Evolutionary conservation across 73 alveolate species (phyloP), one percentile per base, ranked within the genome.

Genomic region (Paramecium octaurelia): DNA sequence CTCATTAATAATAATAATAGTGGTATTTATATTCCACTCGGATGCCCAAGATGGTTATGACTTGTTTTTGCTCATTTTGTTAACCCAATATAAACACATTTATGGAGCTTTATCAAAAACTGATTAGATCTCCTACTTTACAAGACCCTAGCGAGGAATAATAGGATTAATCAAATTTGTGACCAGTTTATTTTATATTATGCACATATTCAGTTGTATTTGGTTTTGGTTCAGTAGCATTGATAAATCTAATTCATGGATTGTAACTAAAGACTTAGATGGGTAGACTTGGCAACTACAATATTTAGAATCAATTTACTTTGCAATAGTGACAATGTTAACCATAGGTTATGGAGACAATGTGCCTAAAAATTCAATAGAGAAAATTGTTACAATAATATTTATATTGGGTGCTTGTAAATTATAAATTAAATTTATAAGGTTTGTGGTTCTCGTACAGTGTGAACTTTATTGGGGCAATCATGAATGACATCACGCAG

Each of bases 341-440:
- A 80, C 91, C 0, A 80, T 80, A 9, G 91, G 91, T 8, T 80
- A 80, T 46, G 91, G 91, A 44, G 91, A 80, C 48, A 80, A 80
- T 48, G 70, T 80, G 2, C 91, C 91, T 6, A 24, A 43, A 20
- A 80, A 40, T 48, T 31, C 64, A n/a, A 48, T 27, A 43, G 91
- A 80, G 31, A 80, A 80, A 27, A 80, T 80, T 11, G 44, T 80
- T 44, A 80, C 91, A 42, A 44, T 42, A 23, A 42, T 80, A 18
- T 80, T 80, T 46, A 80, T 80, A 9, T 24, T 80, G 57, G 36
- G 46, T 48, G 70, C 91, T 44, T 80, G 91, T 42, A 46, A 40
- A 18, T 54, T 18, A 48, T 40, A 0, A 64, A 60, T 3, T 12
- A 27, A 31, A 12, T 5, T 23, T 31, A 11, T 20, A 11, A 64